Evolutionary conservation across 371 early-diverging fungal species (phyloP).

Genomic region (Syncephalastrum sp.): DNA sequence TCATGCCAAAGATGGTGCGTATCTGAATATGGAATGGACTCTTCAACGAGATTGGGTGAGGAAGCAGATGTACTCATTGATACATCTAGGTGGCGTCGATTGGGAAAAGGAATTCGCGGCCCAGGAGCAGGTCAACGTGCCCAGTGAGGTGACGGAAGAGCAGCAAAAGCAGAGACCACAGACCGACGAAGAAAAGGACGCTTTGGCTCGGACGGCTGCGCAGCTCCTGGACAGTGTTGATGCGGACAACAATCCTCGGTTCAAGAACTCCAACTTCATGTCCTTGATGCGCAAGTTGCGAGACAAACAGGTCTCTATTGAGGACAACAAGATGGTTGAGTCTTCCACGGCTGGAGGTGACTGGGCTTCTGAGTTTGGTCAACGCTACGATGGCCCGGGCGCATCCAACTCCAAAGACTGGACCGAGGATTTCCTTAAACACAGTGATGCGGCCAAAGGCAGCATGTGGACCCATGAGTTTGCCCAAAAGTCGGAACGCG

Average conservation of each 20-base stretch:
- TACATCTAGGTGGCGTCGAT: slow-evolving; percentile 20
- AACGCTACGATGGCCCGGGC: slow-evolving; percentile 27
- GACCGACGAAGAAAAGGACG: slow-evolving; percentile 43
- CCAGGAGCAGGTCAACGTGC: slow-evolving; percentile 41
- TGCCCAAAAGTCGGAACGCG: slow-evolving; percentile 54
- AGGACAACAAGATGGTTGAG: slow-evolving; percentile 79
- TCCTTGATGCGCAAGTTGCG: slow-evolving; percentile 86
- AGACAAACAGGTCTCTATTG: slow-evolving; percentile 83
- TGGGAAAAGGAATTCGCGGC: slow-evolving; percentile 58
- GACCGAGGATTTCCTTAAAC: slow-evolving; percentile 50
- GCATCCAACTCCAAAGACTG: slow-evolving; percentile 32
- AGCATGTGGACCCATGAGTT: slow-evolving; percentile 55
- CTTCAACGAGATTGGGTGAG: too few relatives aligned
- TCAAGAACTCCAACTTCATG: slow-evolving; percentile 89
- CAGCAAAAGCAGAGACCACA: slow-evolving; percentile 12
- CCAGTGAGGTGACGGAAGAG: slow-evolving; percentile 49
- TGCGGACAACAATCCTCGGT: slow-evolving; percentile 81
- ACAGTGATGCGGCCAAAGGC: slow-evolving; percentile 39
- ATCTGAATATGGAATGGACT: not conserved
- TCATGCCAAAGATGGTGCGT: slow-evolving; percentile 57
- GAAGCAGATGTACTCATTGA: too few relatives aligned
- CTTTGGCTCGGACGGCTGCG: slow-evolving; percentile 84
- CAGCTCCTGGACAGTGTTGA: slow-evolving; percentile 78
- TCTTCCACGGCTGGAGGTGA: slow-evolving; percentile 11
- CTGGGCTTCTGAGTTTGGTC: slow-evolving; percentile 47